Base-by-base conservation (phyloP, 352 stramenopile species). In the Saprolegnia diclina region DNA sequence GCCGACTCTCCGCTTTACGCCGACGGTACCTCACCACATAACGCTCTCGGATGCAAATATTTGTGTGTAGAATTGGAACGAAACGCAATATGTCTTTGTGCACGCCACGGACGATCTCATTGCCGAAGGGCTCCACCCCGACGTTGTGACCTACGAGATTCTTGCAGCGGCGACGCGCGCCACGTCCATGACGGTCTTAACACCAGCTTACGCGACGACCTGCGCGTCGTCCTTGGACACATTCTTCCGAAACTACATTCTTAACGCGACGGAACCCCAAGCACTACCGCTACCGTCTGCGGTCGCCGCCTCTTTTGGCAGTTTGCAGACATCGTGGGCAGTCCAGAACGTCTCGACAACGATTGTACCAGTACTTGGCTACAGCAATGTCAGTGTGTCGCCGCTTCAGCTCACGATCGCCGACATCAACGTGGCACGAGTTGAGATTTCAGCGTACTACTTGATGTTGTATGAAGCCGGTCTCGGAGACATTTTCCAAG, bases 401-500 rank as follows among this genome's bases (percentile, higher is more conserved):
- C n/a, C 77, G 19, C 26, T 80, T 11, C 16, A 38, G 0, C 64
- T 80, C 0, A 45, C 59, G 0, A 78, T 92, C 32, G 72, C 79
- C 29, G 82, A 90, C 48, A 53, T 78, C 19, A 88, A 76, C 0
- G 68, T 90, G 1, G 80, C 85, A 0, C 79, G 79, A 0, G 78
- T 92, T 29, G 76, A 89, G 55, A 87, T 90, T n/a, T 92, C 85
- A 1, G 80, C 82, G 0, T 79, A 54, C 21, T 89, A 82, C 4
- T 56, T 92, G 10, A 75, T 76, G 10, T 80, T 92, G 1, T 88
- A 82, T 0, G 85, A 92, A 64, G 74, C 80, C 0, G 85, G 85
- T 0, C 80, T 81, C 45, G 81, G 75, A 2, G 90, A 90, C 35
- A 80, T 91, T 57, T 92, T 89, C 56, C 82, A 92, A 63, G 77